Evolutionary conservation across 2,329 filamentous ascomycete species (phyloP).

Genomic region (Fusarium denticulatum): DNA sequence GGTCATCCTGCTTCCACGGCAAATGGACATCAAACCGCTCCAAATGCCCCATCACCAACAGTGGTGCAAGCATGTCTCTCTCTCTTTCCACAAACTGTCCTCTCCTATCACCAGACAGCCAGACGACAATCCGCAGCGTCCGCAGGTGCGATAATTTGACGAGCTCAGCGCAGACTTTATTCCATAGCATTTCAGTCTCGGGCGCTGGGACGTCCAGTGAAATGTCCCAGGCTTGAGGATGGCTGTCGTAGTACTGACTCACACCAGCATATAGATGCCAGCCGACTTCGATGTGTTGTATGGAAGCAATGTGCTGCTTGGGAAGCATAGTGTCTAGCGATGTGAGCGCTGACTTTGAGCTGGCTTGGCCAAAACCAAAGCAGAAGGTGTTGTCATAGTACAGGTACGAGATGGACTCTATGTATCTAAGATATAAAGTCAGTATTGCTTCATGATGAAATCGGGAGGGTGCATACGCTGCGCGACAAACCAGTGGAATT

Average conservation of each 20-base stretch:
- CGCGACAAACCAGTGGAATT: background rate
- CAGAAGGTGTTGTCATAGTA: background rate
- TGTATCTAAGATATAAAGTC: background rate
- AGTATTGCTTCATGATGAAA: background rate
- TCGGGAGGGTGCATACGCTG: background rate
- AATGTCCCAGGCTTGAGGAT: background rate
- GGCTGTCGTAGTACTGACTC: background rate
- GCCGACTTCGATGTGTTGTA: background rate
- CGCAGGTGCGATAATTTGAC: background rate
- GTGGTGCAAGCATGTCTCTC: background rate
- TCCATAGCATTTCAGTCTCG: background rate
- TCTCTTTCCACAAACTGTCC: background rate
- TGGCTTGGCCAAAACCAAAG: background rate
- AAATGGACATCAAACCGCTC: background rate
- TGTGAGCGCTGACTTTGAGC: background rate
- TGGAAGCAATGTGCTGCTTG: background rate
- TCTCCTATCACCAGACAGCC: background rate
- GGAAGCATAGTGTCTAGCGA: background rate
- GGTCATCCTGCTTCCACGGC: background rate
- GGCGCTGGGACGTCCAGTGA: background rate
- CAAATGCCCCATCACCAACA: background rate
- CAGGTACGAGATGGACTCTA: background rate
- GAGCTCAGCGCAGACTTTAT: background rate
- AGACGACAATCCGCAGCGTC: background rate
- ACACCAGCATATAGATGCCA: background rate